Evolutionary conservation across 306 rosid genomes (phyloP), one percentile per base, ranked within the genome.

Genomic region (Dicorynia guianensis): DNA sequence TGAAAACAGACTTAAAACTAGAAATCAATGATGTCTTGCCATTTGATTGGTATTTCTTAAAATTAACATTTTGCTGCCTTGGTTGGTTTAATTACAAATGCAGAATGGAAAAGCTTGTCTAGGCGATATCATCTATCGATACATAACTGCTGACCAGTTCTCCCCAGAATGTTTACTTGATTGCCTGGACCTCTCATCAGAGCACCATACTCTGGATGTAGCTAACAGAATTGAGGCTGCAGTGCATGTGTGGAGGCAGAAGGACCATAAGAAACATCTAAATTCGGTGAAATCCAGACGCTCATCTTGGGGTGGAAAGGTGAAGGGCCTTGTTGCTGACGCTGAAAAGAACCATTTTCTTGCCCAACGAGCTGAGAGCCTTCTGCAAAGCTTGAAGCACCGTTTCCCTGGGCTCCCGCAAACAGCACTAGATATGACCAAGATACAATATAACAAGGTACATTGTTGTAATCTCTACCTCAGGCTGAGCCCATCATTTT

Each of bases 371-470:
- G 94, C 96, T 19, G 97, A 91, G 81, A 79, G 91, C 47, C 90
- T 94, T 44, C 84, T 94, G n/a, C 90, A 84, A 25, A 87, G 89
- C 84, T 85, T 94, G 78, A 87, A 89, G 79, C 85, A 76, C 63
- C 88, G 94, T 59, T 91, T 89, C 80, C 96, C 98, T 4, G 94
- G 93, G 55, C 97, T 94, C 65, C 96, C 98, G 44, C 98, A 94
- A 67, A 94, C 93, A 76, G 89, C 94, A 17, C 71, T 94, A 52
- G 98, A 94, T 80, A 94, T 94, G 97, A 85, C 90, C 67, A 94
- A 91, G 83, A 94, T 94, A 77, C 98, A 91, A 76, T 91, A 86
- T 62, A 94, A 91, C 56, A 94, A 87, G 91, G 98, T 91, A 75
- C 49, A 2, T 46, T n/a, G 15, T 17, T 35, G 49, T 43, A 46